Evolutionary conservation across 352 stramenopile species (phyloP), one percentile per base, ranked within the genome.

Genomic region (Globisporangium rhizosaccharum): DNA sequence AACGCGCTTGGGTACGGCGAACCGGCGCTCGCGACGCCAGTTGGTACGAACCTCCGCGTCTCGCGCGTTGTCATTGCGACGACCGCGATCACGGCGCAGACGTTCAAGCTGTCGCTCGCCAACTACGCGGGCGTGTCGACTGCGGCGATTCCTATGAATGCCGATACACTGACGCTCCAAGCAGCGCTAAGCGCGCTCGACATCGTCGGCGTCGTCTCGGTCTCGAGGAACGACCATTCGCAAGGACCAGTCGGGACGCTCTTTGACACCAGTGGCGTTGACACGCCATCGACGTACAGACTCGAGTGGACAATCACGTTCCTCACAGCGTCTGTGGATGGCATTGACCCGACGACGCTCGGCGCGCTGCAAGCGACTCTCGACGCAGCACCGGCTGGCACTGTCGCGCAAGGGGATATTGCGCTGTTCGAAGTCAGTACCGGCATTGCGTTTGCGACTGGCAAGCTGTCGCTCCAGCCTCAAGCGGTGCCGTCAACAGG

Each of bases 251-350:
- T 48, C 0, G 66, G 63, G 0, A 68, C 65, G 0, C 67, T 64
- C 2, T 90, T 79, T 30, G 85, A 94, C 45, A 48, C 37, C 0
- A 87, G 78, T 25, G 60, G 57, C 2, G 59, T 90, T 7, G 66
- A 70, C 37, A 87, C 75, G 1, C 57, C 58, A 1, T 62, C 42
- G 1, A 59, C 71, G 3, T 82, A 90, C 18, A 59, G 71, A 9
- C 33, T 93, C n/a, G 65, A 76, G 39, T 96, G 80, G 81, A 87
- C 70, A 18, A 89, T 96, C 39, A 94, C 82, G 9, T 96, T 94
- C 62, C 62, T 63, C n/a, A 68, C 66, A 0, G 36, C 66, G 14
- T 88, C 79, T 0, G 57, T 69, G 7, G 79, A 88, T 47, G 71
- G 75, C 0, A 53, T 90, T 10, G 66, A 63, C 25, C 80, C 76